Percentiles rank a stretch among this genome's conserved stretches.
Conservation (phyloP, 495 filamentous ascomycete genomes). For the Penicillium alfredii region DNA sequence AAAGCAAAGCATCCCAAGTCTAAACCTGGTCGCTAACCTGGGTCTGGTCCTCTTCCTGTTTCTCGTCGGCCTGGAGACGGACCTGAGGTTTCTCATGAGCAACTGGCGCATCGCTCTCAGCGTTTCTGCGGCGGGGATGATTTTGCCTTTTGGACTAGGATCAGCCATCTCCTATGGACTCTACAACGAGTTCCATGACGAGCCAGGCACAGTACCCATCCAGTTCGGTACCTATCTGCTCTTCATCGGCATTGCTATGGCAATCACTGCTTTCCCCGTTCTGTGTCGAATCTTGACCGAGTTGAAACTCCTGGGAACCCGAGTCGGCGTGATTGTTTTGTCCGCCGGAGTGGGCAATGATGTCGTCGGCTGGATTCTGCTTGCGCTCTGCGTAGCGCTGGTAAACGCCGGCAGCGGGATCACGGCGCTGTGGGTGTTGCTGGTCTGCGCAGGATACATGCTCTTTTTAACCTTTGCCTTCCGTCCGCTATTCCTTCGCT, state of each 20-base stretch:
- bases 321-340: conserved; percentile 84
- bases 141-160: conserved; percentile 64
- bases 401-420: conserved; percentile 84
- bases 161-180: conserved; percentile 81
- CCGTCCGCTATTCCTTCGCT: conserved; percentile 70
- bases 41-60: conserved; percentile 90
- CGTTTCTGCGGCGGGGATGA: conserved; percentile 82
- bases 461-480: conserved; percentile 72
- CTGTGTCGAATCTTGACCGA: conserved; percentile 92
- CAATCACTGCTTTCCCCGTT: conserved; percentile 95
- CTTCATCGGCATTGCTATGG: conserved; percentile 91
- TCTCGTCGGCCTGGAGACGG: conserved; percentile 86
- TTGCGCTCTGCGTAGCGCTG: conserved; percentile 88
- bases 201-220: conserved; percentile 56
- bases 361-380: conserved; percentile 88
- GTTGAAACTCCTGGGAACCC: conserved; percentile 76
- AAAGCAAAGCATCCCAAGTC: conserved; percentile 59
- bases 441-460: conserved; percentile 69
- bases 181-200: conserved; percentile 69
- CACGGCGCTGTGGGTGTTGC: conserved; percentile 79
- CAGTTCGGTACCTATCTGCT: conserved; percentile 79
- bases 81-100: conserved; percentile 72
- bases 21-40: conserved; percentile 81
- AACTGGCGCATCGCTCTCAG: conserved; percentile 83
- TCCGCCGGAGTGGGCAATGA: conserved; percentile 96